Percentiles rank a stretch among this genome's conserved stretches.
Conservation (phyloP, 2,329 filamentous ascomycete genomes). For the Ceratocystis cacaofunesta region DNA sequence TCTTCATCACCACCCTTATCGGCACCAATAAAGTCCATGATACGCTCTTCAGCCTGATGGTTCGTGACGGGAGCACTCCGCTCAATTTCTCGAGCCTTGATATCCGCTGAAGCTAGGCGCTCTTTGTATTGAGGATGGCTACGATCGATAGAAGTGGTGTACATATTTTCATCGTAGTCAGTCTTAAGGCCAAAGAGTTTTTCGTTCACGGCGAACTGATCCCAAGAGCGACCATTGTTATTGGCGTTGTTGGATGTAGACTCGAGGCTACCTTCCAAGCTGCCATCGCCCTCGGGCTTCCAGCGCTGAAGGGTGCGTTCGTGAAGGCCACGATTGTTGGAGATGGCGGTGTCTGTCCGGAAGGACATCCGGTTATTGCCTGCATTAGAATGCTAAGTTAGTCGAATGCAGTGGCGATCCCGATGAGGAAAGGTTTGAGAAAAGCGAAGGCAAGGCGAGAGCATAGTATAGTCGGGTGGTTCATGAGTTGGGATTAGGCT, state of each 20-base stretch:
- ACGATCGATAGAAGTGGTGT: slow-evolving; percentile 82
- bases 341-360: slow-evolving; percentile 79
- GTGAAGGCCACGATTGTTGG: slow-evolving; percentile 50
- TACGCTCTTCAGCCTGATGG: slow-evolving; percentile 81
- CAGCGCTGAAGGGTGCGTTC: slow-evolving; percentile 71
- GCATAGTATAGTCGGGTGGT: not conserved
- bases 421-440: no score
- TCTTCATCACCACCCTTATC: slow-evolving; percentile 71
- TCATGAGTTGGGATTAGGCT: not conserved
- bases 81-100: slow-evolving; percentile 82
- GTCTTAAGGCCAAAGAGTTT: slow-evolving; percentile 73
- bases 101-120: slow-evolving; percentile 62
- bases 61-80: slow-evolving; percentile 55
- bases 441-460: not conserved
- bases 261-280: slow-evolving; percentile 59
- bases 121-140: slow-evolving; percentile 68
- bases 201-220: slow-evolving; percentile 88
- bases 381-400: slow-evolving; percentile 24
- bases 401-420: slow-evolving; percentile 2
- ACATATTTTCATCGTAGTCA: slow-evolving; percentile 86
- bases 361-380: slow-evolving; percentile 51
- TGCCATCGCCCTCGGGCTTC: slow-evolving; percentile 49
- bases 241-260: slow-evolving; percentile 25
- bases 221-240: slow-evolving; percentile 43
- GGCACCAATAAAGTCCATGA: slow-evolving; percentile 50